A percentile compares a stretch with the other conserved stretches of the same genome.
Evolutionary conservation across 2,329 filamentous ascomycete genomes (phyloP).

Genomic region (Mariannaea sp.): DNA sequence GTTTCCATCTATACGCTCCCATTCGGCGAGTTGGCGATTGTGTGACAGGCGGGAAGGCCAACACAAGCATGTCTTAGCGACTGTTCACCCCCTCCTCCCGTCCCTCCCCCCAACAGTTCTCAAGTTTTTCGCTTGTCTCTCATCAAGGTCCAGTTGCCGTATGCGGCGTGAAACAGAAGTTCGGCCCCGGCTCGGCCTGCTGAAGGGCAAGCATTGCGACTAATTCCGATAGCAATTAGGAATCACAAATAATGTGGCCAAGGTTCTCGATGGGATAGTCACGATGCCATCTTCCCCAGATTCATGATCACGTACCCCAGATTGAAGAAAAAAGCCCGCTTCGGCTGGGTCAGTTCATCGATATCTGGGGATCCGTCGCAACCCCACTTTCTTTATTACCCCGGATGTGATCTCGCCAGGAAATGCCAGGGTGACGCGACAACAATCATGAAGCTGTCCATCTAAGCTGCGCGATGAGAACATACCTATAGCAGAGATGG

Average conservation of each 20-base stretch:
- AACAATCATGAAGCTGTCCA: background rate
- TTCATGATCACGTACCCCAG: conserved; percentile 7
- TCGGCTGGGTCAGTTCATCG: conserved; percentile 1
- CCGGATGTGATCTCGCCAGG: conserved; percentile 24
- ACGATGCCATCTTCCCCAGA: conserved; percentile 7
- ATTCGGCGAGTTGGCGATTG: background rate
- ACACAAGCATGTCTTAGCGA: conserved; percentile 1
- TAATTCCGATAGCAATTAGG: background rate
- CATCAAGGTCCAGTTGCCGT: background rate
- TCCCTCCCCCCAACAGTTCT: background rate
- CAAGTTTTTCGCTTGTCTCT: background rate
- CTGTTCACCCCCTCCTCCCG: background rate
- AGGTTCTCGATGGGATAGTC: background rate
- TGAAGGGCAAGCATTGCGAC: background rate
- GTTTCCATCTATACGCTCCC: background rate
- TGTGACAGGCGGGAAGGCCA: conserved; percentile 13
- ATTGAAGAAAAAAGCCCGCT: conserved; percentile 5
- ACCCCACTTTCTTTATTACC: conserved; percentile 33
- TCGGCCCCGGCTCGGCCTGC: background rate
- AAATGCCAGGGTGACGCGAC: conserved; percentile 13
- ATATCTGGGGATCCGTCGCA: conserved; percentile 15
- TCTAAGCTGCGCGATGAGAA: background rate
- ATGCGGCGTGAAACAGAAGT: background rate
- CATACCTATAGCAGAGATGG: too few species aligned
- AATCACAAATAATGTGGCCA: background rate